Evolutionary conservation across 371 early-diverging fungal species (phyloP), one percentile per base, ranked within the genome.

Genomic region (Rhizopus stolonifer): DNA sequence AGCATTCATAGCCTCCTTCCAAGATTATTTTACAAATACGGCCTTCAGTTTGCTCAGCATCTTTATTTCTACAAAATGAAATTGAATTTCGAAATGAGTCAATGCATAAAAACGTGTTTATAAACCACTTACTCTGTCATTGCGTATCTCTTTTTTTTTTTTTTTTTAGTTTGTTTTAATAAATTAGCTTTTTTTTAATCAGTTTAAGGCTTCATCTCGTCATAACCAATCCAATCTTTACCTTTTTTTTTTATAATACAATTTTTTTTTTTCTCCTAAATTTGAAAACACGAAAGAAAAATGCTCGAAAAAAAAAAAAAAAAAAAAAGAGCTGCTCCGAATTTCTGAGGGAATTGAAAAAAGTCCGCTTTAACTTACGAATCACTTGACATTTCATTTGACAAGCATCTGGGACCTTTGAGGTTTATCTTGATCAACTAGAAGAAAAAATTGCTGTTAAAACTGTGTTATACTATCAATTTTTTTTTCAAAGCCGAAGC

Each of bases 1-100:
- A 81, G 59, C 83, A 81, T 26, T 80, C 76, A 31, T 81, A 79
- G 21, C 85, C 84, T 43, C 72, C 67, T 49, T 83, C 85, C 10
- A 74, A 59, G 64, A 85, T 72, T 54, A 79, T 61, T 52, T 78
- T 82, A 52, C 74, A 69, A 40, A 77, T 57, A 15, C 60, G 26
- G 24, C 69, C 64, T 48, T 73, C 68, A 14, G 60, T 56, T 34
- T 54, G 51, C 17, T 71, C 69, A 19, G 33, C 38, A 49, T 66
- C 58, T 36, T 62, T 62, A 49, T 57, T n/a, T 11, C 46, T 19
- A 44, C 11, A 36, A 15, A 11, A 36, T 4, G 31, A 4, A 36
- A 8, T n/a, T n/a, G n/a, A n/a, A 36, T n/a, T 7, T 36, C n/a
- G n/a, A 36, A 14, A 36, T 36, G n/a, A 14, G 36, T n/a, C n/a